Evolutionary conservation across 305 asterid species (phyloP).

Genomic region (Andrographis paniculata): DNA sequence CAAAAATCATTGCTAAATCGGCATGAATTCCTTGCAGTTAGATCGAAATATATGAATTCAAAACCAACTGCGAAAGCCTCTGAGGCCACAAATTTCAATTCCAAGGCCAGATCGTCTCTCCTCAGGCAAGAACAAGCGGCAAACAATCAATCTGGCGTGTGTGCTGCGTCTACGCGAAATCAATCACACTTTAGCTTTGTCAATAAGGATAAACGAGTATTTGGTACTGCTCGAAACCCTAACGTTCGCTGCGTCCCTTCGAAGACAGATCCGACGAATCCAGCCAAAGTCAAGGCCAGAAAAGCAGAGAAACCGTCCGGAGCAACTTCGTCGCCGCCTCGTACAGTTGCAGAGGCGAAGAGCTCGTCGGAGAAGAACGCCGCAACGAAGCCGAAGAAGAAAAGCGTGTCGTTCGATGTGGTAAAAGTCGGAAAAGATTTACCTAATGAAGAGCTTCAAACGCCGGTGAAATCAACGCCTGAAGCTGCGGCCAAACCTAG

Average conservation of each 20-base stretch:
- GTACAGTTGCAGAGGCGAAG: conserved; percentile 16
- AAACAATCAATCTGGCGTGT: too few relatives aligned
- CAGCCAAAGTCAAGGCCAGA: conserved; percentile 21
- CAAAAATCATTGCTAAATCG: too few relatives aligned
- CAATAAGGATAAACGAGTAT: conserved; percentile 49
- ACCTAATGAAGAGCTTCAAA: conserved; percentile 28
- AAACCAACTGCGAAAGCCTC: conserved; percentile 26
- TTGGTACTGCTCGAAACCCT: conserved; percentile 51
- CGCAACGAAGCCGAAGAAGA: conserved; percentile 32
- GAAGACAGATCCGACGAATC: conserved; percentile 29
- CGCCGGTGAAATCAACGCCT: conserved; percentile 40
- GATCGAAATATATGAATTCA: conserved; percentile 26
- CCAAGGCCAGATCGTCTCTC: conserved; percentile 26
- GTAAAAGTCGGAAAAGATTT: conserved; percentile 13
- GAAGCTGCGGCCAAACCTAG: conserved; percentile 24
- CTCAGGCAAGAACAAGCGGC: too few relatives aligned
- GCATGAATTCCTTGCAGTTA: too few relatives aligned
- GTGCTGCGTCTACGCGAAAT: too few relatives aligned
- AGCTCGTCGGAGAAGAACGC: conserved; percentile 25
- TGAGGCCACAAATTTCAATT: conserved; percentile 26
- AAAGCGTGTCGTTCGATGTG: conserved; percentile 41
- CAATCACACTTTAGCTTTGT: too few relatives aligned
- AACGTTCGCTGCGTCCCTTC: conserved; percentile 36
- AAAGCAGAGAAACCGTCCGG: conserved; percentile 26
- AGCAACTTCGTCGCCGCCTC: conserved; percentile 18